Evolutionary conservation across 139 green algal genomes (phyloP), one percentile per base, ranked within the genome.

Genomic region (Chlorella ohadii): DNA sequence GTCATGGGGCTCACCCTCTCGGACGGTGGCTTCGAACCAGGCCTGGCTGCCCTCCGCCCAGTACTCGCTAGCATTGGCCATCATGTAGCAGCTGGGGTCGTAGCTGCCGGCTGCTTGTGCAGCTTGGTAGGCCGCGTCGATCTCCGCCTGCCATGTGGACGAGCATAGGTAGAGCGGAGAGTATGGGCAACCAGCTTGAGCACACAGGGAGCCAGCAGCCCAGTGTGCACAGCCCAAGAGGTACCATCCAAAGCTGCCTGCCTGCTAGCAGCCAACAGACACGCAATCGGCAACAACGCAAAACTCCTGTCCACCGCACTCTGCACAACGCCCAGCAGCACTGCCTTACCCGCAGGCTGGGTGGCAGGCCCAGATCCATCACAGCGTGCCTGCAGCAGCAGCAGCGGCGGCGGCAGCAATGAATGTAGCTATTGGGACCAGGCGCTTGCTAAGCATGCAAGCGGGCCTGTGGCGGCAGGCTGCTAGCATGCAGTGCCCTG

Each of bases 11-110:
- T 65, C 68, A 88, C 82, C 80, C 56, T 64, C 75, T 2, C 92
- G 86, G 19, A 92, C 85, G 1, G 92, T 96, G 31, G 92, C 93
- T 28, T 96, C 81, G 65, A 92, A 96, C 93, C 93, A 96, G 6
- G 89, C 86, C 82, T 96, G 92, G 0, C 81, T 89, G 27, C 82
- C 93, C 84, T 97, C 94, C 28, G 94, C 94, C 88, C 89, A 97
- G 78, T 97, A 97, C 88, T 97, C 94, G 36, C 92, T 87, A 51
- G 88, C 86, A 74, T 97, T 94, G 0, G 86, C 79, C 86, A 96
- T 92, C 39, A 87, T 68, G 70, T 89, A 88, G 51, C 51, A 78
- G 15, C 23, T 22, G 11, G 31, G 9, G 28, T 84, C 15, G 65
- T 89, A 81, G 25, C 85, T 22, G 12, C 80, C 28, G 20, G 33